phyloP scores from a whole-genome alignment of 495 filamentous ascomycete species.

The Extremus antarcticus region DNA sequence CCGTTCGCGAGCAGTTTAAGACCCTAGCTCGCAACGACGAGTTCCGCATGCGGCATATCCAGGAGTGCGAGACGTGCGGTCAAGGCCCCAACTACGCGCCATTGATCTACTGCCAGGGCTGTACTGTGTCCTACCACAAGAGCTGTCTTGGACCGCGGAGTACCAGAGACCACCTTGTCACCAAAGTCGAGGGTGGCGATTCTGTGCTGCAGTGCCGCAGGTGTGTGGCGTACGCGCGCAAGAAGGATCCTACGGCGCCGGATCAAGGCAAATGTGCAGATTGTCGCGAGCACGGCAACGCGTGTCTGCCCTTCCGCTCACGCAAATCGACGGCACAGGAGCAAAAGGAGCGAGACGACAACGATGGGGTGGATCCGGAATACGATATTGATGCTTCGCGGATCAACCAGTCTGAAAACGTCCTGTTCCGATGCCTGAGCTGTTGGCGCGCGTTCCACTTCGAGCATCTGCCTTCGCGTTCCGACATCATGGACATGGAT shows the following conservation, averaged over 20 bases:
- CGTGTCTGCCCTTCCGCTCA: conserved; percentile 58
- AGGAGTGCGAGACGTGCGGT: conserved; percentile 62
- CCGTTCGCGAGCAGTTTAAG: conserved; percentile 60
- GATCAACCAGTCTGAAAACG: conserved; percentile 61
- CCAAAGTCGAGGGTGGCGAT: conserved; percentile 65
- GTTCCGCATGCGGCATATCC: conserved; percentile 58
- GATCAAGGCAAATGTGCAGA: conserved; percentile 56
- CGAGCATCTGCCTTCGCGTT: conserved; percentile 55
- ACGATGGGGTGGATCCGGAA: conserved; percentile 67
- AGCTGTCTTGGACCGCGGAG: conserved; percentile 65
- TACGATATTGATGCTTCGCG: conserved; percentile 47
- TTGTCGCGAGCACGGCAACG: conserved; percentile 49
- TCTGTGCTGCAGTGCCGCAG: conserved; percentile 87
- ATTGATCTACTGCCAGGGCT: conserved; percentile 84
- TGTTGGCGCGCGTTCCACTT: conserved; percentile 79
- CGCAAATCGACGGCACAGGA: conserved; percentile 67
- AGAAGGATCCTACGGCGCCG: conserved; percentile 59
- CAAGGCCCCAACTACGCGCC: conserved; percentile 40
- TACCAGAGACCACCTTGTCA: conserved; percentile 76
- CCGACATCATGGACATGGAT: conserved; percentile 32
- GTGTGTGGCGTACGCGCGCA: conserved; percentile 56
- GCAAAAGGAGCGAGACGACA: conserved; percentile 65
- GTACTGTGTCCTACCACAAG: conserved; percentile 71
- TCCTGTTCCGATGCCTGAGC: conserved; percentile 65
- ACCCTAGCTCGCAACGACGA: conserved; percentile 40